Evolutionary conservation across 2,329 filamentous ascomycete genomes (phyloP).

Genomic region (Fusarium stilboides): DNA sequence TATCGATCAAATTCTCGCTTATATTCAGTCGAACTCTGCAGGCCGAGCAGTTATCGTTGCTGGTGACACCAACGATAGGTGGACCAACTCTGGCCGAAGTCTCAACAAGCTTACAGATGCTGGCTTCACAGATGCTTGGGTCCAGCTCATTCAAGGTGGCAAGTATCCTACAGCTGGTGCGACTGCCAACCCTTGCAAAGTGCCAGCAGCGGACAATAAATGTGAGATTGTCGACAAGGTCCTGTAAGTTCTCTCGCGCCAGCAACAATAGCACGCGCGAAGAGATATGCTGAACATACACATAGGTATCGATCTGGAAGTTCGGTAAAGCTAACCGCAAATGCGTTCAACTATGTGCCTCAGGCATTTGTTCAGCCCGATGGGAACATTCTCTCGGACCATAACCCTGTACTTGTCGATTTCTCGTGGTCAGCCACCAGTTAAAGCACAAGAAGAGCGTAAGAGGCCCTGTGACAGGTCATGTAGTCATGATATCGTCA

Average conservation of each 20-base stretch:
- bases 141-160: slow-evolving; percentile 67
- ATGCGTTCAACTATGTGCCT: slow-evolving; percentile 69
- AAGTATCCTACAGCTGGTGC: slow-evolving; percentile 61
- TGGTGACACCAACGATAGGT: slow-evolving; percentile 77
- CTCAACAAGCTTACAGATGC: slow-evolving; percentile 67
- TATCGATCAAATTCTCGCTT: slow-evolving; percentile 70
- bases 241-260: no score
- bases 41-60: slow-evolving; percentile 75
- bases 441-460: no score
- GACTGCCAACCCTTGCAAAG: slow-evolving; percentile 64
- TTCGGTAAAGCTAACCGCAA: slow-evolving; percentile 63
- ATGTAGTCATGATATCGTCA: no score
- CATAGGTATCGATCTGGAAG: slow-evolving; percentile 65
- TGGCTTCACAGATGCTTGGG: slow-evolving; percentile 71
- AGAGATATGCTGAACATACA: not conserved
- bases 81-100: slow-evolving; percentile 63
- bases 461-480: no score
- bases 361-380: slow-evolving; percentile 70
- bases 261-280: no score
- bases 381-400: slow-evolving; percentile 72
- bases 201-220: slow-evolving; percentile 66
- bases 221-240: slow-evolving; percentile 80
- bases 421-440: slow-evolving; percentile 56
- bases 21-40: slow-evolving; percentile 68
- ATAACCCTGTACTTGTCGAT: slow-evolving; percentile 74